Conservation (phyloP, 2,329 filamentous ascomycete genomes). For the Ophiostoma populinum region DNA sequence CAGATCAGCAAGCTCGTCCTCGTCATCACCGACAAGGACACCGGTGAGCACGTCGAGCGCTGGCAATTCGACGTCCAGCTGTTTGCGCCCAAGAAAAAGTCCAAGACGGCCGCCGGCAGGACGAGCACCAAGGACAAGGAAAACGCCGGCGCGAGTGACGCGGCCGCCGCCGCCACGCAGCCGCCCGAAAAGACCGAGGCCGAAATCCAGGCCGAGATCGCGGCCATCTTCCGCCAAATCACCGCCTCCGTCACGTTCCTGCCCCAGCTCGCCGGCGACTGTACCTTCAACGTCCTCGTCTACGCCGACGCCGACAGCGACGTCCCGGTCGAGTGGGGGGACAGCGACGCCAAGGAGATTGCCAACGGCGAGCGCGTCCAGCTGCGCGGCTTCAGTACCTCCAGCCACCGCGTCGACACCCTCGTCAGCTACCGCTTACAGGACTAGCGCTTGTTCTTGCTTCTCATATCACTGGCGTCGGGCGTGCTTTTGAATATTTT, state of each 20-base stretch:
- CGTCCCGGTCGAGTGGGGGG: conserved; percentile 94
- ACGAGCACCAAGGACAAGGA: conserved; percentile 12
- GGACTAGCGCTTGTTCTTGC: conserved; percentile 14
- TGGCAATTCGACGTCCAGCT: conserved; percentile 76
- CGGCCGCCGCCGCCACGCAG: too few species aligned
- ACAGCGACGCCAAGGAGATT: conserved; percentile 96
- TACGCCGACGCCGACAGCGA: conserved; percentile 95
- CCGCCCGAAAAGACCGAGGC: conserved; percentile 71
- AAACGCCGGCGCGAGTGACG: conserved; percentile 15
- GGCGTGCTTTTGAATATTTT: background rate
- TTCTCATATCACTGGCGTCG: background rate
- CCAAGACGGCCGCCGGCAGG: conserved; percentile 13
- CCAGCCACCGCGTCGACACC: conserved; percentile 84
- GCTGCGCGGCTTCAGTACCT: conserved; percentile 88
- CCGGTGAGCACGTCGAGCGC: conserved; percentile 84
- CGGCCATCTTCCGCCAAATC: conserved; percentile 93
- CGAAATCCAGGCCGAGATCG: conserved; percentile 91
- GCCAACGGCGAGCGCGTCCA: conserved; percentile 88
- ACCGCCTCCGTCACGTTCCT: conserved; percentile 95
- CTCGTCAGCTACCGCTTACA: conserved; percentile 73
- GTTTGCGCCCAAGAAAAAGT: conserved; percentile 19
- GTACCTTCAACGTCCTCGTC: conserved; percentile 96
- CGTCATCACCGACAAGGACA: conserved; percentile 93
- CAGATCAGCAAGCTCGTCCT: conserved; percentile 97
- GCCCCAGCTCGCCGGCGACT: conserved; percentile 82